phyloP scores from a whole-genome alignment of 108 stramenopile species.

The Nannochloropsis oceanica region DNA sequence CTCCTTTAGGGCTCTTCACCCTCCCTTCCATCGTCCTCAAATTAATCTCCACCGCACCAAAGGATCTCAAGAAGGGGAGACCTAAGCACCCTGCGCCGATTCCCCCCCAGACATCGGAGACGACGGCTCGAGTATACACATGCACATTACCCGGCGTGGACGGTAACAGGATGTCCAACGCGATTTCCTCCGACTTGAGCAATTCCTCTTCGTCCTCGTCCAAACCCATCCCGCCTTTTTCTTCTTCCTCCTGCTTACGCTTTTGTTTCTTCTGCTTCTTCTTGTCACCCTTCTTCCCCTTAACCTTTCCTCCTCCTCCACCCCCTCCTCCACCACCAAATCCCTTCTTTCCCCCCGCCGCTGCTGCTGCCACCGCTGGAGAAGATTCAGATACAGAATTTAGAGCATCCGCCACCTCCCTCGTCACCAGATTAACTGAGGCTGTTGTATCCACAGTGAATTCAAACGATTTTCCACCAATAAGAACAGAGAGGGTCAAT shows the following conservation, averaged over 20 bases:
- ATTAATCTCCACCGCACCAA: not conserved
- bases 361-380: not conserved
- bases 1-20: not conserved
- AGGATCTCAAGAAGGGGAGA: not conserved
- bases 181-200: not conserved
- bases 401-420: not conserved
- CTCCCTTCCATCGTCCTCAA: not conserved
- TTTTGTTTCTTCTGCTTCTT: not conserved
- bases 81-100: not conserved
- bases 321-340: not conserved
- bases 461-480: not conserved
- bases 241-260: not conserved
- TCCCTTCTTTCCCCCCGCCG: not conserved
- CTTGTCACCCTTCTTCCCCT: not conserved
- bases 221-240: not conserved
- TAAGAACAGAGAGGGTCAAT: not conserved
- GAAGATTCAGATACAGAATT: not conserved
- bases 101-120: not conserved
- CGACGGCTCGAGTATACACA: not conserved
- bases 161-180: not conserved
- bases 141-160: not conserved
- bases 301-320: not conserved
- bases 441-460: not conserved
- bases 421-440: not conserved
- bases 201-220: not conserved